phyloP scores from a whole-genome alignment of 257 asterid genomes.

The Solanum dulcamara region DNA sequence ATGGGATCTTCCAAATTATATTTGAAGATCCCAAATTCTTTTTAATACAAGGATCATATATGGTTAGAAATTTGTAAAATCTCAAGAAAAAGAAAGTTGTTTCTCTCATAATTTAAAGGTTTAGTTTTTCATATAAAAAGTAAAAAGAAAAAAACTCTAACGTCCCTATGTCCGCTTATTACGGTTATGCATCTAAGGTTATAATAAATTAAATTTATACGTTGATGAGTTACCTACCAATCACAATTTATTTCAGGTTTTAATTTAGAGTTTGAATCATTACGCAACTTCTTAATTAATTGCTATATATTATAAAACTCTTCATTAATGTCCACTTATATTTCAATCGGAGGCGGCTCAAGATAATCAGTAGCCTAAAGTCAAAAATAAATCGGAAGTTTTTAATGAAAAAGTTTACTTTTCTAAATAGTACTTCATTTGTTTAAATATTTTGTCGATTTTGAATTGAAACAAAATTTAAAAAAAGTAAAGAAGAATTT shows the following conservation, averaged over 20 bases:
- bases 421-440: no score
- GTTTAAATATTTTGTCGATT: no score
- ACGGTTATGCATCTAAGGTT: neutral
- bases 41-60: neutral
- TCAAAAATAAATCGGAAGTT: no score
- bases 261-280: neutral
- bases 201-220: neutral
- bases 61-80: neutral
- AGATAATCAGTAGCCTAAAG: no score
- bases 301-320: neutral
- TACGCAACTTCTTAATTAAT: neutral
- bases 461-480: no score
- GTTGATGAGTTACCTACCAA: neutral
- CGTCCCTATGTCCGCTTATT: neutral
- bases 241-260: neutral
- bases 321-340: neutral
- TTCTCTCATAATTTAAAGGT: neutral
- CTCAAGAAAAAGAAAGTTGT: neutral
- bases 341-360: no score
- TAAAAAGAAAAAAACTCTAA: neutral
- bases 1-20: neutral
- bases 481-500: no score
- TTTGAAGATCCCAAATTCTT: neutral
- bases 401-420: no score
- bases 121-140: neutral